phyloP scores from a whole-genome alignment of 176 grass and related monocot species.

The Aegilops longissima region DNA sequence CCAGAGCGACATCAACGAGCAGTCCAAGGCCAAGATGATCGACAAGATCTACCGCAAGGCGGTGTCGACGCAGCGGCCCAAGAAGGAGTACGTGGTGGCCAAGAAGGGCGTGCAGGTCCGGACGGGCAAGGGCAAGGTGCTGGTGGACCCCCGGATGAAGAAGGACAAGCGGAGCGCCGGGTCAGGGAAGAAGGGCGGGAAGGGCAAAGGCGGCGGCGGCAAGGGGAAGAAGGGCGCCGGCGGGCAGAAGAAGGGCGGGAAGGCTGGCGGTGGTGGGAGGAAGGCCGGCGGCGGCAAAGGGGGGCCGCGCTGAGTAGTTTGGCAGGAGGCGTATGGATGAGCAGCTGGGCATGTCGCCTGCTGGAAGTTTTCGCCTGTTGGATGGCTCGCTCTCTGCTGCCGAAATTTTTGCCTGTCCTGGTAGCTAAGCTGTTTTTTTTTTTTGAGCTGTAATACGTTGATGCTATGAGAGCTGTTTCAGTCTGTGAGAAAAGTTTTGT shows the following conservation, averaged over 20 bases:
- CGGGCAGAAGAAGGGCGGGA: constrained; percentile 29
- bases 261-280: constrained; percentile 20
- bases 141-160: constrained; percentile 89
- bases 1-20: constrained; percentile 78
- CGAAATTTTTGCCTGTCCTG: neutral
- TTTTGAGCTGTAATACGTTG: neutral
- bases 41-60: constrained; percentile 90
- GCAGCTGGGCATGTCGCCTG: neutral
- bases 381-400: neutral
- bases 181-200: constrained; percentile 44
- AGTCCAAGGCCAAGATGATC: constrained; percentile 87
- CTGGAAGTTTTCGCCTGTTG: neutral
- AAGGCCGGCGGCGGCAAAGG: constrained; percentile 35
- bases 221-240: constrained; percentile 38
- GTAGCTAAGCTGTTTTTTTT: neutral
- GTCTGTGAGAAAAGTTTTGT: neutral
- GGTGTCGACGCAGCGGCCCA: constrained; percentile 60
- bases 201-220: constrained; percentile 51
- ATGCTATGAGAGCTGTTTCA: neutral
- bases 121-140: constrained; percentile 74
- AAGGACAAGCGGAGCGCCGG: constrained; percentile 74
- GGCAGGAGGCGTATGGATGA: neutral
- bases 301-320: constrained; percentile 7
- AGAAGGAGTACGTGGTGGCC: constrained; percentile 90
- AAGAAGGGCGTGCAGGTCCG: constrained; percentile 76